Conservation (phyloP, 176 grass and related monocot species). For the Avena eriantha region DNA sequence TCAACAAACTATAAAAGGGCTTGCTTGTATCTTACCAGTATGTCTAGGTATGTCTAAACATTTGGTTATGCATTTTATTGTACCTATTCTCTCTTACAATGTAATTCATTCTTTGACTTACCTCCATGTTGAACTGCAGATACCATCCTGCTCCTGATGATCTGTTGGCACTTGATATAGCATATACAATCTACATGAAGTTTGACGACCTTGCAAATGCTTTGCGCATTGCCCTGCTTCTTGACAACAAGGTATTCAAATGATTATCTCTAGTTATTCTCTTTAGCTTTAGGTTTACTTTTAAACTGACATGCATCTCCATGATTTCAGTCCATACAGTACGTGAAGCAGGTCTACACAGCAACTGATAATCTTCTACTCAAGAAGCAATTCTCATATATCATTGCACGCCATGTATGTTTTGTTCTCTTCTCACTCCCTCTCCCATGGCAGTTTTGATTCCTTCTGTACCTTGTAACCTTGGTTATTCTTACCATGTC, state of each 20-base stretch:
- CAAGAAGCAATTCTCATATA: constrained; percentile 97
- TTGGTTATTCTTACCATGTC: constrained; percentile 20
- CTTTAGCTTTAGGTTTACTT: constrained; percentile 27
- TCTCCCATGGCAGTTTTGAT: background rate
- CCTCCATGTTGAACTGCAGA: constrained; percentile 50
- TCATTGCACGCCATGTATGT: constrained; percentile 87
- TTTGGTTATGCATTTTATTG: background rate
- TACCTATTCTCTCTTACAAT: background rate
- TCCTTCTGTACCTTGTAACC: background rate
- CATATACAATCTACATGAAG: constrained; percentile 90
- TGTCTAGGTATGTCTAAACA: constrained; percentile 65
- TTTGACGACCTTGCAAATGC: constrained; percentile 92
- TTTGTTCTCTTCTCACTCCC: background rate
- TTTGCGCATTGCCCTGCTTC: constrained; percentile 70
- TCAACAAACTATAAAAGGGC: constrained; percentile 87
- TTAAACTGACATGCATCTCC: constrained; percentile 17
- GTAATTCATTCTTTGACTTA: background rate
- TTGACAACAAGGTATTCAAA: constrained; percentile 74
- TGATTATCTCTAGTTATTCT: background rate
- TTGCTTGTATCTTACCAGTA: constrained; percentile 94
- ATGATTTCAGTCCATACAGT: constrained; percentile 60
- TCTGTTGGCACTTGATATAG: constrained; percentile 87
- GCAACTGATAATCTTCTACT: constrained; percentile 74
- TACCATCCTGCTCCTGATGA: constrained; percentile 84
- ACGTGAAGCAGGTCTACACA: constrained; percentile 91